Evolutionary conservation across 768 basidiomycete genomes (phyloP).

Genomic region (Hydnomerulius pinastri): DNA sequence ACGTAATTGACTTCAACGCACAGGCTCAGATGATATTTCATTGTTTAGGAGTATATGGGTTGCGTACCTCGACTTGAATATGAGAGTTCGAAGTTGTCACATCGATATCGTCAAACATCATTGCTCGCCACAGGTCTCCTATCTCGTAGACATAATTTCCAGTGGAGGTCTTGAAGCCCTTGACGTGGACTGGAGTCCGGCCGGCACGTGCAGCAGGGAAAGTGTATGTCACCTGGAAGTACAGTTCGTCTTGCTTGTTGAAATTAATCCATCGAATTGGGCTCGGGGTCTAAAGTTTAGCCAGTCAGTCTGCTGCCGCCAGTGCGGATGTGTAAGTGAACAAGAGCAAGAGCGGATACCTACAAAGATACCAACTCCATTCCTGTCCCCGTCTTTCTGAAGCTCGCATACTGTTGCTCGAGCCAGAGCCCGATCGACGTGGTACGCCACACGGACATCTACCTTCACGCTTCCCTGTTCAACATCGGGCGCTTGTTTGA

Average conservation of each 20-base stretch:
- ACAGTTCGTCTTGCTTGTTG: conserved; percentile 15
- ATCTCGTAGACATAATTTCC: conserved; percentile 31
- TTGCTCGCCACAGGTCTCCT: conserved; percentile 26
- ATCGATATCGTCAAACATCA: conserved; percentile 28
- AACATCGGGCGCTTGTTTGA: conserved; percentile 17
- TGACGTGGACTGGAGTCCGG: conserved; percentile 22
- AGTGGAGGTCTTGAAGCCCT: conserved; percentile 29
- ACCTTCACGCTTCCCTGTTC: conserved; percentile 22
- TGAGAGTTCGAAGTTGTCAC: conserved; percentile 25
- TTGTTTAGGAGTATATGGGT: background rate
- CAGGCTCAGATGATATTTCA: background rate
- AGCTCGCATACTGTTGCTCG: conserved; percentile 36
- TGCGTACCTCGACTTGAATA: conserved; percentile 31
- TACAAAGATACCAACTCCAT: conserved; percentile 43
- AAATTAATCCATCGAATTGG: background rate
- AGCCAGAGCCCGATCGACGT: conserved; percentile 20
- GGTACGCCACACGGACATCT: conserved; percentile 33
- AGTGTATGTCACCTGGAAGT: conserved; percentile 30
- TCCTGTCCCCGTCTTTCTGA: conserved; percentile 20
- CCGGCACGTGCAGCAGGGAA: conserved; percentile 25
- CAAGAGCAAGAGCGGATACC: conserved; percentile 15
- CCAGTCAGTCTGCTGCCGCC: background rate
- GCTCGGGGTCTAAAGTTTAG: conserved; percentile 17
- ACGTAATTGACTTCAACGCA: conserved; percentile 34
- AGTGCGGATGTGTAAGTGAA: background rate